These are phyloP conservation scores for Boechera stricta DNA, from an alignment of 345 rosid genomes.

Conservation along the genomic window DNA sequence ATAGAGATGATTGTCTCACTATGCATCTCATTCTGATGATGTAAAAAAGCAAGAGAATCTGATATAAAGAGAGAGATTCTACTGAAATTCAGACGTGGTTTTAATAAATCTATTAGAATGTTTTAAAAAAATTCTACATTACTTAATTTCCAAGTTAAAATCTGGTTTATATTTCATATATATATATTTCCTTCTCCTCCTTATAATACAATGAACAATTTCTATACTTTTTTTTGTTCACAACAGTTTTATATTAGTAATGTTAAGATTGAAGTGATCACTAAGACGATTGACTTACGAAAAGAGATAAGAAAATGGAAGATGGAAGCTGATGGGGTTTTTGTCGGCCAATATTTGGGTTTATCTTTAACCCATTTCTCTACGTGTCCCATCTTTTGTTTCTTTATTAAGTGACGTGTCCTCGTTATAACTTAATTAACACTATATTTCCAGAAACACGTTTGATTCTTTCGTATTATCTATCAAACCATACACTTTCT, in stretches of 20 bases:
- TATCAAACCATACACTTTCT: neutral
- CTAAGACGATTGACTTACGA: slow-evolving; percentile 4
- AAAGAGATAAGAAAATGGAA: slow-evolving; percentile 17
- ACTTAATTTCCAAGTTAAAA: no score
- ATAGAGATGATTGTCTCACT: no score
- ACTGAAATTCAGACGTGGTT: no score
- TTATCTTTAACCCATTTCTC: slow-evolving; percentile 32
- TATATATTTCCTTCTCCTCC: no score
- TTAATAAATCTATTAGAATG: no score
- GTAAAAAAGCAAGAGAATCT: no score
- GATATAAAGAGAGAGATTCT: no score
- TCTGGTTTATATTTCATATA: no score
- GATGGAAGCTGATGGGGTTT: slow-evolving; percentile 28
- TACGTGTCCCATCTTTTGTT: slow-evolving; percentile 23
- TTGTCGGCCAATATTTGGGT: slow-evolving; percentile 39
- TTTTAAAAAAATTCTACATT: no score
- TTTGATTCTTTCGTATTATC: neutral
- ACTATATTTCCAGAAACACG: slow-evolving; percentile 1
- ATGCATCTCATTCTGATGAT: no score
- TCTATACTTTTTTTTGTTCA: no score
- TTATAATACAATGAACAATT: no score
- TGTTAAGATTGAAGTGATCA: slow-evolving; percentile 17
- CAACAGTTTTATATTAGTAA: neutral
- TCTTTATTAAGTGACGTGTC: neutral
- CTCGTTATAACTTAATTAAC: neutral